Conservation (phyloP, 306 rosid genomes). For the Pachyrhizus erosus region DNA sequence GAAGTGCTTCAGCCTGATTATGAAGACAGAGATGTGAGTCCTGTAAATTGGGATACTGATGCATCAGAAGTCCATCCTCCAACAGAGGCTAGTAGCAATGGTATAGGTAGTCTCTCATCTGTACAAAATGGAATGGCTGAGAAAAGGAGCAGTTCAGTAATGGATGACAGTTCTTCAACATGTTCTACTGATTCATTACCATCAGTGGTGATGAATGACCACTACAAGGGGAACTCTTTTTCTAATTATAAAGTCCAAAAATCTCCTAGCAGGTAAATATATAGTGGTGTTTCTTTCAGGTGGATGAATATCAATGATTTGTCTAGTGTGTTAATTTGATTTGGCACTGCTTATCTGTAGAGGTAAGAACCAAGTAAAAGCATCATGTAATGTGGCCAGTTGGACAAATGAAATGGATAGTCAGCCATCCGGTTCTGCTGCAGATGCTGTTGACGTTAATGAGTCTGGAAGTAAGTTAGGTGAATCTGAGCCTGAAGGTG, state of each 20-base stretch:
- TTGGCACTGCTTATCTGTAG: slow-evolving; percentile 55
- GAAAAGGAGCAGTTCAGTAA: slow-evolving; percentile 62
- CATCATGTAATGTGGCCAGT: slow-evolving; percentile 51
- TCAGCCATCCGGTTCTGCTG: slow-evolving; percentile 63
- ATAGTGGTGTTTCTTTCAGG: slow-evolving; percentile 32
- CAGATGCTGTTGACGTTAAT: slow-evolving; percentile 55
- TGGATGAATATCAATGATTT: slow-evolving; percentile 11
- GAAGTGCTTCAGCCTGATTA: slow-evolving; percentile 79
- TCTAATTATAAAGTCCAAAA: slow-evolving; percentile 63
- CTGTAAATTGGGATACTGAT: slow-evolving; percentile 93
- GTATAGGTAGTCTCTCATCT: slow-evolving; percentile 61
- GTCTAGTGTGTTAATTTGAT: slow-evolving; percentile 20
- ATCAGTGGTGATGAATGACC: slow-evolving; percentile 69
- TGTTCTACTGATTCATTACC: slow-evolving; percentile 95
- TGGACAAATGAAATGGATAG: slow-evolving; percentile 71
- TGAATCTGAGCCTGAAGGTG: slow-evolving; percentile 64
- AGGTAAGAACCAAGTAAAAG: slow-evolving; percentile 68
- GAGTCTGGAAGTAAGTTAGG: slow-evolving; percentile 61
- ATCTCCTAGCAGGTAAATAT: slow-evolving; percentile 69
- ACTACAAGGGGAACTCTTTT: slow-evolving; percentile 65
- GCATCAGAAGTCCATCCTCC: slow-evolving; percentile 88
- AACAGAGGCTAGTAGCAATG: slow-evolving; percentile 70
- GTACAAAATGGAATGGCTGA: slow-evolving; percentile 72
- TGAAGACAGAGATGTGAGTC: slow-evolving; percentile 90
- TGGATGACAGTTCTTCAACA: slow-evolving; percentile 98